Percentiles rank a stretch among this genome's conserved stretches.
Conservation (phyloP, 2,329 filamentous ascomycete genomes). For the Talaromyces albobiverticillius region DNA sequence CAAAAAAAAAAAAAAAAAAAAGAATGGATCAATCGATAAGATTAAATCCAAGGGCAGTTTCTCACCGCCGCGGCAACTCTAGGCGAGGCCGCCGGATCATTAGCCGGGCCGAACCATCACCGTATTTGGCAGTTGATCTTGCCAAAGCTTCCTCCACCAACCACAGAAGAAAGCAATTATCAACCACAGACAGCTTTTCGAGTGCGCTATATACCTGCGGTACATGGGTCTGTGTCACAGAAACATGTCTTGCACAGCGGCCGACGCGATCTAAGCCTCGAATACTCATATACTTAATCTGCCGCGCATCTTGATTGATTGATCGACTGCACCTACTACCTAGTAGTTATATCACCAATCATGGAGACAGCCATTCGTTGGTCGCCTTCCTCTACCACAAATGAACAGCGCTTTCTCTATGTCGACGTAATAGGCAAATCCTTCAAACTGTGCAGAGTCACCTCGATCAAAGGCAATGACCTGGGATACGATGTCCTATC, state of each 20-base stretch:
- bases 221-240: not conserved
- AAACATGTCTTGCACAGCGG: slow-evolving; percentile 13
- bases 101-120: slow-evolving; percentile 29
- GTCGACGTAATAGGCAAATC: slow-evolving; percentile 60
- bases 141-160: not conserved
- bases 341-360: not conserved
- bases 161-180: not conserved
- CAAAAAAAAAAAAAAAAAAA: not conserved
- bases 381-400: slow-evolving; percentile 56
- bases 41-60: no score
- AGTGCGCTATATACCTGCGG: not conserved
- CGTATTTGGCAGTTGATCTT: slow-evolving; percentile 9
- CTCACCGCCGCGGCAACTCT: not conserved
- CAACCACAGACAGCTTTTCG: not conserved
- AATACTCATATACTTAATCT: not conserved
- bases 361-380: slow-evolving; percentile 64
- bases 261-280: not conserved
- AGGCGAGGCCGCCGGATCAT: slow-evolving; percentile 23
- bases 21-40: no score
- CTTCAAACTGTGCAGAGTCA: slow-evolving; percentile 57
- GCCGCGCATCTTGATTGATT: no score
- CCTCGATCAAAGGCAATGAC: slow-evolving; percentile 33
- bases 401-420: slow-evolving; percentile 57
- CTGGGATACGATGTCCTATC: slow-evolving; percentile 54
- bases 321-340: no score